Base-by-base conservation (phyloP, 2,329 filamentous ascomycete species). In the Colletotrichum aenigma region DNA sequence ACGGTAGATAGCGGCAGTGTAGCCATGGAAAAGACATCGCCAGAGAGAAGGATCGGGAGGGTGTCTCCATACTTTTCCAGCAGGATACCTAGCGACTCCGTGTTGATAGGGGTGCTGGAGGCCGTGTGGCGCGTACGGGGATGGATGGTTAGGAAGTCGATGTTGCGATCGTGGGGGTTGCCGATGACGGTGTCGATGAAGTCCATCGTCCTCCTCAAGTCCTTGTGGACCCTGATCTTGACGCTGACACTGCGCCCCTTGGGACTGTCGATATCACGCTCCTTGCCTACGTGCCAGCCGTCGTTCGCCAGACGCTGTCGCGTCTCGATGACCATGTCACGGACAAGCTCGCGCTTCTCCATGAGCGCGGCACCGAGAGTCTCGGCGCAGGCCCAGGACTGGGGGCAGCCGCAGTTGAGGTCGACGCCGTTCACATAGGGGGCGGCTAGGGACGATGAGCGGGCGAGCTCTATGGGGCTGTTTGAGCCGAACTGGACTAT, bases 341-440 rank as follows among this genome's bases (percentile, higher is more conserved):
- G 88, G n/a, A 94, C 93, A 5, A 93, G 86, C 78, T 92, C 90
- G 10, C 92, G 89, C 66, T 88, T 85, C 60, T 91, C 88, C 92
- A 94, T 94, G 38, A 95, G 85, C n/a, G 91, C 91, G 6, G 93
- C 93, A 7, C 93, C 93, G 4, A 95, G 87, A 2, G 87, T 91
- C 82, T 93, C 91, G 56, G 92, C 90, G 79, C 93, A 93, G 0
- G 93, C 93, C 93, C 93, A 94, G 7, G 90, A 90, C 83, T 95
- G 93, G 9, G 93, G 93, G 80, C 93, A 95, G 13, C 93, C 93
- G 82, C 93, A 95, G 84, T 94, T 94, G 55, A 94, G 86, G 79
- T 94, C 92, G 4, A 94, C 89, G 77, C 93, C 93, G 79, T 89
- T 89, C 68, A 91, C 90, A 81, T 86, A 91, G 3, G 93, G 92